A percentile compares a stretch with the other conserved stretches of the same genome.
Evolutionary conservation across 2,329 filamentous ascomycete genomes (phyloP).

Genomic region (Cryphonectria carpinicola): DNA sequence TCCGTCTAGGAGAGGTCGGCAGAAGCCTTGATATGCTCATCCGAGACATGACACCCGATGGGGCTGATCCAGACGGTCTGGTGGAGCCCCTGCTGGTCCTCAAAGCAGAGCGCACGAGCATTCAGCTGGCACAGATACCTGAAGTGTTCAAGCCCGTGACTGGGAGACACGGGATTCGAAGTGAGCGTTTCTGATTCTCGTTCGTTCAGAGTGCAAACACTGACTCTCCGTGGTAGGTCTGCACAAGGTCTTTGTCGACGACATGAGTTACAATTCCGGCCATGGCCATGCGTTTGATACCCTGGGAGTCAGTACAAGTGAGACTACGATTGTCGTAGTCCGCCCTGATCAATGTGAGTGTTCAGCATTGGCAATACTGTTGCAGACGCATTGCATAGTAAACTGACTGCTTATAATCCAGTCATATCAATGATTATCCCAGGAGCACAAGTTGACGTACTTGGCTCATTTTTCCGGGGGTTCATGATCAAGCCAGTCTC

Average conservation of each 20-base stretch:
- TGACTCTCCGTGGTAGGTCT: slow-evolving; percentile 46
- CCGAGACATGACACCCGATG: slow-evolving; percentile 46
- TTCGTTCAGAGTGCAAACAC: neutral
- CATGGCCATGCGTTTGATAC: slow-evolving; percentile 61
- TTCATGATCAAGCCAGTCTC: slow-evolving; percentile 28
- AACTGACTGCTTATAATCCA: slow-evolving; percentile 17
- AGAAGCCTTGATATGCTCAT: slow-evolving; percentile 34
- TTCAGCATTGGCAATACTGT: too few relatives aligned
- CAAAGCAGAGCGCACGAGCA: slow-evolving; percentile 48
- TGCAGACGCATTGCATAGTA: neutral
- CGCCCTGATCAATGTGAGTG: slow-evolving; percentile 64
- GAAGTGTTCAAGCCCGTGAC: slow-evolving; percentile 59
- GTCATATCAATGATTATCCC: slow-evolving; percentile 36
- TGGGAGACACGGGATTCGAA: slow-evolving; percentile 58
- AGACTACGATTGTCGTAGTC: slow-evolving; percentile 56
- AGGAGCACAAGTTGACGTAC: slow-evolving; percentile 27
- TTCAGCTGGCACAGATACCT: slow-evolving; percentile 58
- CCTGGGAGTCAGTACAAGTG: slow-evolving; percentile 53
- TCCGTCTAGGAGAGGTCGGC: slow-evolving; percentile 4
- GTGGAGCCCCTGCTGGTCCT: slow-evolving; percentile 62
- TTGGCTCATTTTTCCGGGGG: slow-evolving; percentile 33
- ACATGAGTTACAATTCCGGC: slow-evolving; percentile 57
- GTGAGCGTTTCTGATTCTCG: slow-evolving; percentile 36
- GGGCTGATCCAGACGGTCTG: slow-evolving; percentile 53
- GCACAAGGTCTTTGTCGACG: slow-evolving; percentile 62